phyloP scores from a whole-genome alignment of 2,329 filamentous ascomycete species.

The Blumeria graminis region DNA sequence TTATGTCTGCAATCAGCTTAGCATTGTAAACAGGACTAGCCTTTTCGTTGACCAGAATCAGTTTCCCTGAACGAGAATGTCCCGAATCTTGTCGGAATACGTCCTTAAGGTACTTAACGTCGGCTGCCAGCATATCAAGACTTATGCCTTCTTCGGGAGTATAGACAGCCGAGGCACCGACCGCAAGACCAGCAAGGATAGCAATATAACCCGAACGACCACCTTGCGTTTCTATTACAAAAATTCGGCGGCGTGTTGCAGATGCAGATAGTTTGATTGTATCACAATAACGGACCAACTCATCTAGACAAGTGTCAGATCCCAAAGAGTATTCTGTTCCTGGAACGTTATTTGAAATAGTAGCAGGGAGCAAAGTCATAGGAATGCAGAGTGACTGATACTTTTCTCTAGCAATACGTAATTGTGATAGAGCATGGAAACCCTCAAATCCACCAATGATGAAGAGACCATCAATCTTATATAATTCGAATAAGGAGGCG shows the following conservation, averaged over 20 bases:
- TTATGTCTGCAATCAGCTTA: conserved; percentile 84
- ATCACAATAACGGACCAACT: conserved; percentile 84
- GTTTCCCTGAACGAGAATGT: conserved; percentile 68
- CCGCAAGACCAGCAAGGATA: conserved; percentile 69
- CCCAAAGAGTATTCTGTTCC: conserved; percentile 94
- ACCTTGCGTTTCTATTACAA: conserved; percentile 94
- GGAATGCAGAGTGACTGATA: conserved; percentile 82
- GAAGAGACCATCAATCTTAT: conserved; percentile 79
- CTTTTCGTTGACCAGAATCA: conserved; percentile 93
- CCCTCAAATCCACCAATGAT: conserved; percentile 90
- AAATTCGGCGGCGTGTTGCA: conserved; percentile 75
- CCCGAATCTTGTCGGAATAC: conserved; percentile 71
- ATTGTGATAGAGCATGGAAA: conserved; percentile 73
- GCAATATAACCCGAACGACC: conserved; percentile 86
- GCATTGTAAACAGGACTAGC: conserved; percentile 77
- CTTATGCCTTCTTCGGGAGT: conserved; percentile 91
- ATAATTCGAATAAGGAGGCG: conserved; percentile 60
- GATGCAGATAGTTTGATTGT: conserved; percentile 94
- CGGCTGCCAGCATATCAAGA: conserved; percentile 73
- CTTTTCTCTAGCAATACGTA: conserved; percentile 53
- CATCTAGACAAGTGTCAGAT: conserved; percentile 90
- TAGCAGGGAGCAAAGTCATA: conserved; percentile 78
- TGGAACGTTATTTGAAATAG: conserved; percentile 94
- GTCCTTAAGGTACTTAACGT: conserved; percentile 72
- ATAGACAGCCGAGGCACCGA: conserved; percentile 82